Base-by-base conservation (phyloP, 2,329 filamentous ascomycete genomes). In the Cercospora sojina region DNA sequence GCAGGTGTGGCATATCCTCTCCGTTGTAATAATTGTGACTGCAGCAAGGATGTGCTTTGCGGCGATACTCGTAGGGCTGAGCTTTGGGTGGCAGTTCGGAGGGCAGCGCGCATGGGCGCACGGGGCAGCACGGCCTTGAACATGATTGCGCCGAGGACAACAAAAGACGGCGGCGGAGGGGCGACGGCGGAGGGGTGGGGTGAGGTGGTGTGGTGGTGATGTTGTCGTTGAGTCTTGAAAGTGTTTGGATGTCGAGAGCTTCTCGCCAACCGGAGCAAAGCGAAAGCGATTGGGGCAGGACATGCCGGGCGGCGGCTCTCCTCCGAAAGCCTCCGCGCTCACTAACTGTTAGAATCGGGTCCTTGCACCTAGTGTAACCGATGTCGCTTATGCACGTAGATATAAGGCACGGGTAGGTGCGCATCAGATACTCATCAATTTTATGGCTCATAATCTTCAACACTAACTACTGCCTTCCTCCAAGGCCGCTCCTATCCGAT, bases 1-100 rank as follows among this genome's bases (percentile, higher is more conserved):
- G 85, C 78, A 74, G 85, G 81, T 71, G 82, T 85, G 58, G 86
- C 85, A 76, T 84, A 86, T 69, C 82, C 82, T 79, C 85, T 85
- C 80, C 84, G 82, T 80, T 81, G 80, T 73, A 83, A 82, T 81
- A 82, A 80, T 72, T 80, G 78, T 70, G 80, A 79, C 75, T 85
- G 80, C 69, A 83, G 79, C 76, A 80, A 80, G 71, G 85, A 77
- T 74, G 76, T 78, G 71, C 74, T 75, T 43, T 62, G 60, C 65
- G 76, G 76, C 59, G 74, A 68, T 62, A 73, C 70, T 72, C 59
- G 66, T 59, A 67, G 68, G 57, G 65, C 59, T 51, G 71, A 67
- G 55, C 66, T 70, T 38, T 67, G 68, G 43, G 66, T 69, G 49
- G 66, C 60, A 51, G 64, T 65, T 59, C 70, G 71, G 31, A 73